Percentiles rank a stretch among this genome's conserved stretches.
These are phyloP conservation scores for Allantophomopsis lycopodina DNA, from an alignment of 2,329 filamentous ascomycete species.

Conservation along the genomic window DNA sequence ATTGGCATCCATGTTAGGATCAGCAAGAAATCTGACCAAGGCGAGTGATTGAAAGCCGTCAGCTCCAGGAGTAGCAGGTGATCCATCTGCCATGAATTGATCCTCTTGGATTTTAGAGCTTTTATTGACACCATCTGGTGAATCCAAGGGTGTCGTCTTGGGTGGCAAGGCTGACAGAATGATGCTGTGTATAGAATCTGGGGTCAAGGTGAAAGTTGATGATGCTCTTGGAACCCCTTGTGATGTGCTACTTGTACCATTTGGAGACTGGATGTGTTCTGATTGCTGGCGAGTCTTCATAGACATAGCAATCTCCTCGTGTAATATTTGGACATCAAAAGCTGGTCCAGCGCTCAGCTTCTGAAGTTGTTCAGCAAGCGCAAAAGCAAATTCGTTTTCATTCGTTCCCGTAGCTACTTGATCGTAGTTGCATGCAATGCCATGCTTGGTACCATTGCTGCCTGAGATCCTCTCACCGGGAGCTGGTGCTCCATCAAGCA, in stretches of 20 bases:
- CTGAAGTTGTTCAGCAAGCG: constrained; percentile 37
- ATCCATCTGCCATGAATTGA: too few species aligned
- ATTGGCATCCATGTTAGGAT: too few species aligned
- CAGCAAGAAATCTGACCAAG: too few species aligned
- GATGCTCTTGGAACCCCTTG: constrained; percentile 20
- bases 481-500: constrained; percentile 46
- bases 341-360: constrained; percentile 37
- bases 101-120: too few species aligned
- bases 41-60: too few species aligned
- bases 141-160: too few species aligned
- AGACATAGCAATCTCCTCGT: constrained; percentile 34
- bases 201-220: too few species aligned
- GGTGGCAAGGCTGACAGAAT: too few species aligned
- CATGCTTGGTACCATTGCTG: constrained; percentile 37
- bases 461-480: constrained; percentile 31
- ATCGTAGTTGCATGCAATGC: constrained; percentile 44
- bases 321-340: constrained; percentile 40
- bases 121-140: too few species aligned
- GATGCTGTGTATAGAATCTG: too few species aligned
- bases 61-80: too few species aligned
- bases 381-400: constrained; percentile 44
- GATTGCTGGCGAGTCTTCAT: constrained; percentile 21
- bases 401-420: constrained; percentile 27
- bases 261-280: not conserved
- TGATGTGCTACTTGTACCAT: constrained; percentile 6